phyloP scores from a whole-genome alignment of 2,329 filamentous ascomycete species.

The Knoxdaviesia capensis region DNA sequence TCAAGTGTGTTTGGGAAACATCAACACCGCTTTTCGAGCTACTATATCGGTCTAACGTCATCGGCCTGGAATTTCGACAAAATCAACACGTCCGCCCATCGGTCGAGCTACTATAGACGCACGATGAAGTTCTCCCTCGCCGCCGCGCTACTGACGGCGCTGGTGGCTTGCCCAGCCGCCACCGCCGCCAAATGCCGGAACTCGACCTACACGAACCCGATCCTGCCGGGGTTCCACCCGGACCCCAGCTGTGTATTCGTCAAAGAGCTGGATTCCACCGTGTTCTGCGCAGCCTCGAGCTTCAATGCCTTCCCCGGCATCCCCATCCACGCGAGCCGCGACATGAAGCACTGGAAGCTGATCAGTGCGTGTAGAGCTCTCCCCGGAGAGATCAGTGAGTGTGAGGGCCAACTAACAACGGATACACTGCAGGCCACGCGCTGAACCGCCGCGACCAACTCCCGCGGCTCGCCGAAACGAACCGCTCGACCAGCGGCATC shows the following conservation, averaged over 20 bases:
- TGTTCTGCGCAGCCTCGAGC: slow-evolving; percentile 29
- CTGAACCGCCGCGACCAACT: slow-evolving; percentile 20
- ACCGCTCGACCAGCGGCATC: slow-evolving; percentile 14
- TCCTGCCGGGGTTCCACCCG: slow-evolving; percentile 27
- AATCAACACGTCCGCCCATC: too few species aligned
- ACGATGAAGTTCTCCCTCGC: too few species aligned
- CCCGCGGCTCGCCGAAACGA: slow-evolving; percentile 11
- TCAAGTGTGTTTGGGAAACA: too few species aligned
- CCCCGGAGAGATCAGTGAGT: too few species aligned
- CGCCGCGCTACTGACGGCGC: too few species aligned
- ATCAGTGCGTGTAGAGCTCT: slow-evolving; percentile 4
- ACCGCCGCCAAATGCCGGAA: slow-evolving; percentile 2
- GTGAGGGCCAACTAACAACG: too few species aligned
- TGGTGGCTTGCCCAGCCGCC: too few species aligned
- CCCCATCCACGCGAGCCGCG: slow-evolving; percentile 29
- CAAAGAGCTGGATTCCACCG: slow-evolving; percentile 18
- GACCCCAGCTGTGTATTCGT: slow-evolving; percentile 25
- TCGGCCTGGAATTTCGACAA: too few species aligned
- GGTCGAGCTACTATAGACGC: too few species aligned
- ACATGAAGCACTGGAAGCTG: slow-evolving; percentile 28
- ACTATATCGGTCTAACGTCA: too few species aligned
- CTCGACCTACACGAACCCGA: slow-evolving; percentile 18
- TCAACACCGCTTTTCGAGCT: too few species aligned
- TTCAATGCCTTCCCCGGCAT: slow-evolving; percentile 32
- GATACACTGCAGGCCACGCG: slow-evolving; percentile 13